Evolutionary conservation across 768 basidiomycete genomes (phyloP), one percentile per base, ranked within the genome.

Genomic region (Royoungia palumana): DNA sequence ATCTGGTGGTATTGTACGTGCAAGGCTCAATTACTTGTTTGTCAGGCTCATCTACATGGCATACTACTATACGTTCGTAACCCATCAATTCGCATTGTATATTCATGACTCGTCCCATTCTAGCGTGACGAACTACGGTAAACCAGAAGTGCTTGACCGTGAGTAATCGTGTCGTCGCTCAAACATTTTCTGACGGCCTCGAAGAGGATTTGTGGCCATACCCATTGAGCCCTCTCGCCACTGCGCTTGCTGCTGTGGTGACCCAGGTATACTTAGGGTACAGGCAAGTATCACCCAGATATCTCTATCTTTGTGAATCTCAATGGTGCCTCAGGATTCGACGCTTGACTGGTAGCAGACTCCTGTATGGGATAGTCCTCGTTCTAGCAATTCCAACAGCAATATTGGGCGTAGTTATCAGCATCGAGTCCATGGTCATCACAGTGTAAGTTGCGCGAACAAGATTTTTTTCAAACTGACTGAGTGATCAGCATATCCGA

Each of bases 151-250:
- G 13, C 51, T 58, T 14, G 24, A 7, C 21, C 16, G 60, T 51
- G 11, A 0, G 53, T 27, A 14, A 32, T 7, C 5, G 3, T 47
- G 2, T 6, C 8, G 11, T 1, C 12, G 5, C 16, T 36, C 28
- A 4, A 3, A 13, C 42, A 13, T 4, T 7, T 40, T 10, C 34
- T 50, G n/a, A 55, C 13, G 12, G 6, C 4, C 2, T 28, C 9
- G 28, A 28, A 28, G 28, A 3, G 28, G 28, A 11, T 9, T 2
- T 28, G 11, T 28, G 28, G 28, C 74, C 73, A 4, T 75, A 77
- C 38, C 72, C 74, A 2, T 76, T 80, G 47, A 80, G 77, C 0
- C 74, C 78, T 5, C 61, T 72, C 19, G 75, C 72, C 6, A 77
- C 72, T 6, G 64, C 75, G 1, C 57, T 77, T 6, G 71, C 75